Evolutionary conservation across 1,139 yeast species (phyloP), one percentile per base, ranked within the genome.

Genomic region (Kodamaea fungicola): DNA sequence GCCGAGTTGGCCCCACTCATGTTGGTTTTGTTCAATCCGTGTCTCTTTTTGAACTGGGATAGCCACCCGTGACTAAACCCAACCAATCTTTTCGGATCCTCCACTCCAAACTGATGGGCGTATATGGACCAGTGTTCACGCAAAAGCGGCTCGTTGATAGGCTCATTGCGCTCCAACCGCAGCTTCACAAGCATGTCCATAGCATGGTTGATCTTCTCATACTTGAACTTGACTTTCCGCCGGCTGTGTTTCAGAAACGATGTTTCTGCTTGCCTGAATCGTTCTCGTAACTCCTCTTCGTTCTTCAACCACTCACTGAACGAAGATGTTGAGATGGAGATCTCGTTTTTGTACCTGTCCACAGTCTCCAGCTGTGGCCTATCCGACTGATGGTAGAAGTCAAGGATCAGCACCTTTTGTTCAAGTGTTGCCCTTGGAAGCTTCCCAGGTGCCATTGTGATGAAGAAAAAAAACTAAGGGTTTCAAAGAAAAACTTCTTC

Each of bases 51-150:
- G 52, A 78, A 78, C 47, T 75, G 81, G 16, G 75, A 63, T 31
- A 78, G 56, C 83, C 83, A 78, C 6, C 83, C 83, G 53, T 78
- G 82, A 45, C 79, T 72, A 47, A 76, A 78, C 12, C 71, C 66
- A 29, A 64, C 69, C 39, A 74, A 55, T 37, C 83, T 54, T 50
- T 78, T 78, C 3, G 83, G 82, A 46, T 78, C 80, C 16, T 71
- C 78, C 2, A 78, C 81, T 2, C 83, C 83, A 48, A 56, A 75
- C 50, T 72, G 68, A 42, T 71, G 74, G 4, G 83, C 83, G 47
- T 66, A 74, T 13, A 67, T 59, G 6, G 72, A 62, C 83, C 83
- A 78, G 50, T 75, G 72, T 39, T 74, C 78, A 30, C 83, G 57
- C 30, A 78, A 54, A 6, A 76, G 61, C 1, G 81, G 80, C 49